Evolutionary conservation across 306 rosid species (phyloP), one percentile per base, ranked within the genome.

Genomic region (Pterocarpus macrocarpus): DNA sequence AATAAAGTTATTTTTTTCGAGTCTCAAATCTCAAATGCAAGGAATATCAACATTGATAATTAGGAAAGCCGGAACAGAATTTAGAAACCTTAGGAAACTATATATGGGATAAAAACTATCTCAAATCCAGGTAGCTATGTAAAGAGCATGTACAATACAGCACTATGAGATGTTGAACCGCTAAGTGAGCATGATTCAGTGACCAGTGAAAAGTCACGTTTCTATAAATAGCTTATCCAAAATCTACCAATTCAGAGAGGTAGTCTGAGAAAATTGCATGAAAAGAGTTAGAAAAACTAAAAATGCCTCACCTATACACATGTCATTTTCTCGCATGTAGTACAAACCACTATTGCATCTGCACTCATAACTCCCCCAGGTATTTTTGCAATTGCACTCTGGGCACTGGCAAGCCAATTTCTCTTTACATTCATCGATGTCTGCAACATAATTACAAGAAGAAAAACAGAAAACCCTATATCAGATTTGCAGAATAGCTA

Each of bases 301-400:
- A 33, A 45, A 39, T 66, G 43, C 45, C 91, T 84, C 80, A 92
- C 99, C 88, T 81, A 95, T 89, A 81, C 99, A 95, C 41, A 91
- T 82, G 88, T 90, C 99, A 83, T 89, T 85, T 80, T 90, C 98
- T 11, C 83, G 84, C 82, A 88, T 81, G 83, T 95, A 93, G 76
- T 87, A 80, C 81, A 87, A 79, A 63, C 88, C 92, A 77, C 86
- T 67, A 49, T 68, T 67, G 80, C 99, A 95, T 77, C 82, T 88
- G 88, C 99, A 95, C 2, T 93, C 94, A 53, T 91, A 93, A 86
- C 98, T 84, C 15, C 99, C 99, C 99, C 99, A 95, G 7, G 96
- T 95, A 64, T 95, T 81, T 75, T 87, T 80, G 89, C 99, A 95
- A 70, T 80, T 87, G 86, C 99, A 95, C 34, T 93, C 93, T 57